A percentile compares a stretch with the other conserved stretches of the same genome.
Conservation (phyloP, 2,329 filamentous ascomycete genomes). For the Stenocarpella maydis region DNA sequence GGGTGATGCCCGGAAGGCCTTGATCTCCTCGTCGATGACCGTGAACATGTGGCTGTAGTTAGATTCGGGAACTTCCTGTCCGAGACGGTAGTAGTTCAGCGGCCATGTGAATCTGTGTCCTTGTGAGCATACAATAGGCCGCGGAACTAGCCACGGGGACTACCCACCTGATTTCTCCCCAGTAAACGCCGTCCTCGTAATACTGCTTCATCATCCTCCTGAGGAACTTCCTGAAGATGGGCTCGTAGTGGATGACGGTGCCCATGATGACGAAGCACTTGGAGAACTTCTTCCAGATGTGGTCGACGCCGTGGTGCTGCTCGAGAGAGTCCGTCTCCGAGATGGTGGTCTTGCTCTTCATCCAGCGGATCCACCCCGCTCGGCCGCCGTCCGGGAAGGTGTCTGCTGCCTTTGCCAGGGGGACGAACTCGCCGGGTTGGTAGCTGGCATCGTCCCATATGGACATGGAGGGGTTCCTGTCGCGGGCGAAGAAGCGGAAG, state of each 20-base stretch:
- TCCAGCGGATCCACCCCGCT: constrained; percentile 78
- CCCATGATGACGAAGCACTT: constrained; percentile 77
- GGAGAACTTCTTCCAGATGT: constrained; percentile 84
- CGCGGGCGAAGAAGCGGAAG: constrained; percentile 67
- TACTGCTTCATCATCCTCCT: constrained; percentile 75
- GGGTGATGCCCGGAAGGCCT: constrained; percentile 74
- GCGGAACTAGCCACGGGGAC: no score
- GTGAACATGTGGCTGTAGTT: constrained; percentile 76
- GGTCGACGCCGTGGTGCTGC: constrained; percentile 84
- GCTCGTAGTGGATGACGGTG: constrained; percentile 86
- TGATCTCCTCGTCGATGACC: constrained; percentile 79
- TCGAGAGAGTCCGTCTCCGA: constrained; percentile 75
- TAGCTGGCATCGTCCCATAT: constrained; percentile 74
- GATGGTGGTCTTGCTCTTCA: constrained; percentile 77
- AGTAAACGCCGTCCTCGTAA: constrained; percentile 82
- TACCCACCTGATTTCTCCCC: constrained; percentile 75
- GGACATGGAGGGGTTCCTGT: constrained; percentile 48
- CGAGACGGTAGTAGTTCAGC: constrained; percentile 72
- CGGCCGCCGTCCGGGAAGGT: constrained; percentile 78
- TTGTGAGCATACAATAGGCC: not conserved
- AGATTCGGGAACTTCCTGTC: constrained; percentile 69
- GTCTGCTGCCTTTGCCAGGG: constrained; percentile 70
- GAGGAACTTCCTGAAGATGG: constrained; percentile 82
- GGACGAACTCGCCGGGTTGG: constrained; percentile 62
- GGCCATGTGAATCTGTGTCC: constrained; percentile 71